A percentile compares a stretch with the other conserved stretches of the same genome.
These are phyloP conservation scores for Hypoxylon sp. DNA, from an alignment of 2,329 filamentous ascomycete species.

Conservation along the genomic window DNA sequence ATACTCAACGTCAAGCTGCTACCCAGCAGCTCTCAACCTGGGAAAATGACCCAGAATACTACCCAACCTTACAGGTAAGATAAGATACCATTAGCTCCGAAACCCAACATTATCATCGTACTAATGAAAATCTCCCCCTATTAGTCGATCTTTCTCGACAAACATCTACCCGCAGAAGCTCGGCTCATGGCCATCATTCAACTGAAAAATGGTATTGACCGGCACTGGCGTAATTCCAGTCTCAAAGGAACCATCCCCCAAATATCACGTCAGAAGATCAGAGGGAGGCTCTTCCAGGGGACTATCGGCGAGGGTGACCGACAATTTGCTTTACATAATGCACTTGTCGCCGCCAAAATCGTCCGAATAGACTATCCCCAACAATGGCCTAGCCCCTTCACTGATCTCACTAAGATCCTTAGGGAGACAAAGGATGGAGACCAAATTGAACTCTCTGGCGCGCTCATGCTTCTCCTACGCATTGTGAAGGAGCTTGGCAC, in stretches of 20 bases:
- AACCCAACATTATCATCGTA: neutral
- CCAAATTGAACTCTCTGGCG: conserved; percentile 77
- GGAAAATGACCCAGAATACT: conserved; percentile 78
- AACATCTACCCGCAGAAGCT: conserved; percentile 80
- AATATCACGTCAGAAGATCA: conserved; percentile 83
- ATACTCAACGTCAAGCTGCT: conserved; percentile 75
- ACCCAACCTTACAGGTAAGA: conserved; percentile 76
- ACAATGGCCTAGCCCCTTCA: conserved; percentile 81
- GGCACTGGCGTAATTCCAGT: conserved; percentile 80
- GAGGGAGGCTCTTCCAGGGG: conserved; percentile 80
- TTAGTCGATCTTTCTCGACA: conserved; percentile 85
- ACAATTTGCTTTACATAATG: conserved; percentile 87
- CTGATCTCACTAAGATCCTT: conserved; percentile 74
- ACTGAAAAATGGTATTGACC: conserved; percentile 96
- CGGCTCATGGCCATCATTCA: conserved; percentile 94
- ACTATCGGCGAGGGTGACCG: conserved; percentile 83
- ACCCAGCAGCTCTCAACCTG: conserved; percentile 80
- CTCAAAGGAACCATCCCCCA: conserved; percentile 74
- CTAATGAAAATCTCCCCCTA: conserved; percentile 14
- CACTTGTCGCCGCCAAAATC: conserved; percentile 88
- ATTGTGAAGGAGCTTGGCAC: conserved; percentile 93
- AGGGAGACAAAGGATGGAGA: conserved; percentile 71
- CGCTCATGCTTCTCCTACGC: conserved; percentile 83
- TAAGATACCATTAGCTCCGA: conserved; percentile 12
- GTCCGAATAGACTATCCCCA: conserved; percentile 89